Conservation (phyloP, 306 rosid genomes). For the Adenanthera pavonina region DNA sequence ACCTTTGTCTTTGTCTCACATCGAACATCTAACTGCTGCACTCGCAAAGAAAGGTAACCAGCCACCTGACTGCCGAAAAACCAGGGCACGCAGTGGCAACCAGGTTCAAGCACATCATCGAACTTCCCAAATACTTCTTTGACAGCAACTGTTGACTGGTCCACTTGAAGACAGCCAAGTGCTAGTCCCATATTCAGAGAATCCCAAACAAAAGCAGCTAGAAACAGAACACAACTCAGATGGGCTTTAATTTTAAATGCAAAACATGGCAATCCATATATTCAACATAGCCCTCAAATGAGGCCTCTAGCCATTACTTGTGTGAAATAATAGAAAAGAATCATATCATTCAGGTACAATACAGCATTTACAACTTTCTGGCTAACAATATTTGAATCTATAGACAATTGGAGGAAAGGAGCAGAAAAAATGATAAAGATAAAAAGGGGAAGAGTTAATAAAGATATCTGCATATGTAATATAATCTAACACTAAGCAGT, state of each 20-base stretch:
- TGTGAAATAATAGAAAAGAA: not conserved
- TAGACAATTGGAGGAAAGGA: not conserved
- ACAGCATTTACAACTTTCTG: not conserved
- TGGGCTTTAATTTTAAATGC: not conserved
- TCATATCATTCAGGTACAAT: not conserved
- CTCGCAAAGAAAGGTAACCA: slow-evolving; percentile 83
- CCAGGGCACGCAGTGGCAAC: slow-evolving; percentile 96
- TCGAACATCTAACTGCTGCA: slow-evolving; percentile 86
- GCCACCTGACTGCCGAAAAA: slow-evolving; percentile 72
- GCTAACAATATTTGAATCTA: not conserved
- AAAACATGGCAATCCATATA: not conserved
- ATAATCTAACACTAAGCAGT: not conserved
- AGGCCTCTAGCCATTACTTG: not conserved
- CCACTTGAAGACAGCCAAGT: slow-evolving; percentile 82
- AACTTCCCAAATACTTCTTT: slow-evolving; percentile 78
- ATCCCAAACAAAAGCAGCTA: slow-evolving; percentile 4
- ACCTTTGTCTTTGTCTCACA: slow-evolving; percentile 98
- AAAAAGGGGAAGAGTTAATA: not conserved
- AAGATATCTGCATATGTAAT: not conserved
- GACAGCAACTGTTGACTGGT: slow-evolving; percentile 76
- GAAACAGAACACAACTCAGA: not conserved
- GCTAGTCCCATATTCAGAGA: slow-evolving; percentile 45
- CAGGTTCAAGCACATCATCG: slow-evolving; percentile 84
- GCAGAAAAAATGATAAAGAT: not conserved
- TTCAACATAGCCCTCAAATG: not conserved